These are phyloP conservation scores for Daedaleopsis nitida DNA, from an alignment of 768 basidiomycete genomes.

Conservation along the genomic window DNA sequence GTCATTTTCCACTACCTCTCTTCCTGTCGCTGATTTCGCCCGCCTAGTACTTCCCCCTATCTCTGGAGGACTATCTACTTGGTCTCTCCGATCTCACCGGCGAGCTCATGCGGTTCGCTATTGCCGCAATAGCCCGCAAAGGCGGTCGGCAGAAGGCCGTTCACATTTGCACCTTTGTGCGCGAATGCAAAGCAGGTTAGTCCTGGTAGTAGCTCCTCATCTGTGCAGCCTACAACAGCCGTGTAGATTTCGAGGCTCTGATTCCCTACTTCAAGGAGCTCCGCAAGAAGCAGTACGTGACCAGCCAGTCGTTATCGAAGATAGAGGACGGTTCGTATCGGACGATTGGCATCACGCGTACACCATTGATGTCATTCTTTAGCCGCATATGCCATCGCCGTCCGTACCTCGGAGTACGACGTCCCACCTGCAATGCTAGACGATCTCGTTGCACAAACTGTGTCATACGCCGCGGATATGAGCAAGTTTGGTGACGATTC, in stretches of 20 bases:
- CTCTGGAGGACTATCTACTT: constrained; percentile 84
- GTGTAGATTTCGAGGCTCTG: constrained; percentile 75
- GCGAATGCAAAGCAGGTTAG: constrained; percentile 71
- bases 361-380: background rate
- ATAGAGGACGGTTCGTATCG: constrained; percentile 81
- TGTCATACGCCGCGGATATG: constrained; percentile 12
- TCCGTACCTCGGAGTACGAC: constrained; percentile 76
- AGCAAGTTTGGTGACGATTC: constrained; percentile 15
- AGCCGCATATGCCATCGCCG: constrained; percentile 75
- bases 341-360: background rate
- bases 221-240: background rate
- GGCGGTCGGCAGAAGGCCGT: constrained; percentile 65
- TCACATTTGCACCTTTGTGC: constrained; percentile 70
- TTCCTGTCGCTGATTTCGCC: background rate
- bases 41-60: constrained; percentile 71
- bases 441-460: constrained; percentile 55
- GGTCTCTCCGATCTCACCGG: constrained; percentile 95
- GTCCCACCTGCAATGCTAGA: constrained; percentile 67
- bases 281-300: constrained; percentile 86
- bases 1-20: constrained; percentile 25
- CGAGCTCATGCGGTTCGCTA: constrained; percentile 95
- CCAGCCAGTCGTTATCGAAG: constrained; percentile 85
- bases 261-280: constrained; percentile 72
- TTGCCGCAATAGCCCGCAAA: constrained; percentile 72
- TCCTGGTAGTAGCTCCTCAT: background rate